phyloP scores from a whole-genome alignment of 176 grass and related monocot species.

The Oryza officinalis region DNA sequence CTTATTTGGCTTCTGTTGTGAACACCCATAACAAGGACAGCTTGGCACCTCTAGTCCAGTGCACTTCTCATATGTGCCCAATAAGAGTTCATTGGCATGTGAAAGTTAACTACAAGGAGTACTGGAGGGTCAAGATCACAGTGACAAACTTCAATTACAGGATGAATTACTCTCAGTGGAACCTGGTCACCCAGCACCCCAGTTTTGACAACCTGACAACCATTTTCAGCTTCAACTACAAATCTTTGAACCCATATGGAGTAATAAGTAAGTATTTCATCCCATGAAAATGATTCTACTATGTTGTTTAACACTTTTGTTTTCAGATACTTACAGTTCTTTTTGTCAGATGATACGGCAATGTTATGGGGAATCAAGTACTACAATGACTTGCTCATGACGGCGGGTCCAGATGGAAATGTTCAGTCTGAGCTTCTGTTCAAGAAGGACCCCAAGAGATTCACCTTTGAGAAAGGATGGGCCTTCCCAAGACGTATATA shows the following conservation, averaged over 20 bases:
- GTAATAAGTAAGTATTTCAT: conserved; percentile 57
- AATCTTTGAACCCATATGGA: conserved; percentile 61
- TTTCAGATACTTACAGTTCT: background rate
- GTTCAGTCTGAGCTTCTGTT: conserved; percentile 88
- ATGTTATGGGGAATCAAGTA: conserved; percentile 91
- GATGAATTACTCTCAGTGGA: conserved; percentile 89
- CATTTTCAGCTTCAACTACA: conserved; percentile 80
- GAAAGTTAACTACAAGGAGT: conserved; percentile 79
- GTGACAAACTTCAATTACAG: conserved; percentile 78
- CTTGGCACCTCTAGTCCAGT: conserved; percentile 63
- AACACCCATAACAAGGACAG: conserved; percentile 41
- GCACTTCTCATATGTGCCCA: conserved; percentile 89
- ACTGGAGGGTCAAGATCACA: conserved; percentile 81
- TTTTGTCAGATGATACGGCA: conserved; percentile 62
- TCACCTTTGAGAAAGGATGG: conserved; percentile 92
- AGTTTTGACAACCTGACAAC: conserved; percentile 81
- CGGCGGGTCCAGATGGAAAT: conserved; percentile 60
- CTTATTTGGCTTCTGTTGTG: conserved; percentile 60
- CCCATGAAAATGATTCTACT: background rate
- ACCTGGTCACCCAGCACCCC: conserved; percentile 76
- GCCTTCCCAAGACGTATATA: conserved; percentile 75
- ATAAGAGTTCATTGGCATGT: conserved; percentile 94
- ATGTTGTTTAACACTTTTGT: background rate
- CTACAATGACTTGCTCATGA: conserved; percentile 85
- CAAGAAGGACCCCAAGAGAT: conserved; percentile 53